Percentiles rank a stretch among this genome's conserved stretches.
These are phyloP conservation scores for Phytophthora constricta DNA, from an alignment of 352 stramenopile species.

Conservation along the genomic window DNA sequence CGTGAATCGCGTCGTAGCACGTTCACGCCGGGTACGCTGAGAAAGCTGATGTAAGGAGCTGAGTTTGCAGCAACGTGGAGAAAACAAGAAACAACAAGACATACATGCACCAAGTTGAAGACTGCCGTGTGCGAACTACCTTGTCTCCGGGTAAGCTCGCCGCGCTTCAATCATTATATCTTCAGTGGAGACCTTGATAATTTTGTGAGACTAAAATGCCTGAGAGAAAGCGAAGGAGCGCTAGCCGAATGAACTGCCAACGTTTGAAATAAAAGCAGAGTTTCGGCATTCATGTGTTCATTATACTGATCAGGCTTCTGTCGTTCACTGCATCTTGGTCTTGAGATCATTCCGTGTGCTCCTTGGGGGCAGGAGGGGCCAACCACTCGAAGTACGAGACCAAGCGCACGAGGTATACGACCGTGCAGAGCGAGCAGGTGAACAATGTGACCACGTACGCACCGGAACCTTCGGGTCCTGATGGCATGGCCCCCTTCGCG, in stretches of 20 bases:
- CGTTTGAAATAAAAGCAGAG: slow-evolving; percentile 34
- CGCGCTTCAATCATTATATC: not conserved
- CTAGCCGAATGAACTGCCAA: slow-evolving; percentile 24
- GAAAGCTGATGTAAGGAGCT: slow-evolving; percentile 33
- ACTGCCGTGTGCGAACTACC: not conserved
- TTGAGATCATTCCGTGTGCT: slow-evolving; percentile 35
- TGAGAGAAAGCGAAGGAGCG: slow-evolving; percentile 18
- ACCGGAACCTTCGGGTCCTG: slow-evolving; percentile 75
- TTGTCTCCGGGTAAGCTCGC: not conserved
- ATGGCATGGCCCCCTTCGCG: slow-evolving; percentile 75
- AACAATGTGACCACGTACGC: slow-evolving; percentile 86
- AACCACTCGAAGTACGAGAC: slow-evolving; percentile 60
- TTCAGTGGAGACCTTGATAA: slow-evolving; percentile 12
- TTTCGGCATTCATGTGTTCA: slow-evolving; percentile 28
- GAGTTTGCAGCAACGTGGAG: slow-evolving; percentile 3
- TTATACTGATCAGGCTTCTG: slow-evolving; percentile 5
- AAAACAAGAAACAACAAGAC: slow-evolving; percentile 27
- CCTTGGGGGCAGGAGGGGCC: slow-evolving; percentile 30
- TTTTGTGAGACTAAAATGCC: slow-evolving; percentile 34
- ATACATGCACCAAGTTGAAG: slow-evolving; percentile 15
- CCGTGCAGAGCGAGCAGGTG: slow-evolving; percentile 74
- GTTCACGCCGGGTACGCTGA: slow-evolving; percentile 40
- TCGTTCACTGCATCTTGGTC: not conserved
- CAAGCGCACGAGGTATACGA: slow-evolving; percentile 66
- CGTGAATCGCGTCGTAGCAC: slow-evolving; percentile 46